Evolutionary conservation across 2,329 filamentous ascomycete genomes (phyloP), one percentile per base, ranked within the genome.

Genomic region (Ophiostoma angusticollis): DNA sequence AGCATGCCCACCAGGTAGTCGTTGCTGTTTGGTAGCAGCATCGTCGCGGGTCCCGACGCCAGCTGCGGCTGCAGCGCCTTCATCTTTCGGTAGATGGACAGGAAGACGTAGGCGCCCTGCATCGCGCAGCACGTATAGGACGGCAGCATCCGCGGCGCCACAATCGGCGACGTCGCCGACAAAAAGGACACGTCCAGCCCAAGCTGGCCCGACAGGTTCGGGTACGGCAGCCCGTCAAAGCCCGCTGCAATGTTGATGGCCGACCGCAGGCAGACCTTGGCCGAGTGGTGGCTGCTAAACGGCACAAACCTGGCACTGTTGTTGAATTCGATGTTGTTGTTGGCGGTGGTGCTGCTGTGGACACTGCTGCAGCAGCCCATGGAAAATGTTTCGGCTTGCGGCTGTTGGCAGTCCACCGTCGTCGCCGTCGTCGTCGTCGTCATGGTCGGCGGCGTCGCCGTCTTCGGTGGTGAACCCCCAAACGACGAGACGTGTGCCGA

Each of bases 231-330:
- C 9, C 55, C 52, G 44, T 63, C 57, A 37, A 69, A 69, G 11
- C 60, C 59, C 36, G 55, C 50, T 2, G 66, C 61, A 39, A 70
- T 69, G 43, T 58, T 63, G 31, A 70, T 56, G 2, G 66, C 64
- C 7, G 65, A 61, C 33, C 61, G 63, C 23, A 70, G 54, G 47
- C 66, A 69, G 42, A 69, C 59, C 47, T 65, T 65, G 17, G 65
- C 60, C 12, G 66, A 69, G 30, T 61, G 56, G 40, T 66, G 63
- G 30, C 56, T 61, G 44, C 52, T 62, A 46, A 67, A 69, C 12
- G 65, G 65, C 14, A 36, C 42, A n/a, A n/a, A n/a, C n/a, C n/a
- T n/a, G n/a, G n/a, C n/a, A n/a, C n/a, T n/a, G n/a, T n/a, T n/a
- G n/a, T n/a, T n/a, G n/a, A n/a, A n/a, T 37, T 36, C 35, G 7